These are phyloP conservation scores for Entomortierella beljakovae DNA, from an alignment of 192 early-diverging fungal genomes.

Conservation along the genomic window DNA sequence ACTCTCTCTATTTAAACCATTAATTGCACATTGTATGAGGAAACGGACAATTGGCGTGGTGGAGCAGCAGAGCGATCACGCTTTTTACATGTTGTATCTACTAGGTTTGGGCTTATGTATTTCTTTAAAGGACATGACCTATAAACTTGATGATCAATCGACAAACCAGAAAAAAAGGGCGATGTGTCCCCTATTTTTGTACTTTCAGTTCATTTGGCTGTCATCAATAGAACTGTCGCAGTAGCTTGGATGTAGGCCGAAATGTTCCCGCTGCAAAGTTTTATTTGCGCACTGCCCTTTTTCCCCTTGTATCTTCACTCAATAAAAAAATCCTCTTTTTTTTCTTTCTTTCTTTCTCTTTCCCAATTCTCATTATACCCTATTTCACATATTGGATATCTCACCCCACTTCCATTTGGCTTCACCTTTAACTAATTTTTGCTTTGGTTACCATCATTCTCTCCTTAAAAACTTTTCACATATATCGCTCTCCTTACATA, in stretches of 20 bases:
- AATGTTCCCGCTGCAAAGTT: neutral
- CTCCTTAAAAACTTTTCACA: too few species aligned
- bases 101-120: neutral
- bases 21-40: neutral
- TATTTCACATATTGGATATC: neutral
- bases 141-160: neutral
- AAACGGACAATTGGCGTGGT: neutral
- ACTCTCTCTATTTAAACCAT: neutral
- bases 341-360: neutral
- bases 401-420: neutral
- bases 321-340: neutral
- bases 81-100: neutral
- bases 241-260: neutral
- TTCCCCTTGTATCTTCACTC: neutral
- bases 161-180: neutral
- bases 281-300: constrained; percentile 19
- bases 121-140: neutral
- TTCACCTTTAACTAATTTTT: neutral
- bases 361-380: neutral
- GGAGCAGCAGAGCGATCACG: constrained; percentile 1
- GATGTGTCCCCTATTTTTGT: constrained; percentile 6
- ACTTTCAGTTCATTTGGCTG: constrained; percentile 16
- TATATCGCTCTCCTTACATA: too few species aligned
- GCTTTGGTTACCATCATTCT: neutral
- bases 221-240: constrained; percentile 10